phyloP scores from a whole-genome alignment of 2,329 filamentous ascomycete species.

The Ascochyta clinopodiicola region DNA sequence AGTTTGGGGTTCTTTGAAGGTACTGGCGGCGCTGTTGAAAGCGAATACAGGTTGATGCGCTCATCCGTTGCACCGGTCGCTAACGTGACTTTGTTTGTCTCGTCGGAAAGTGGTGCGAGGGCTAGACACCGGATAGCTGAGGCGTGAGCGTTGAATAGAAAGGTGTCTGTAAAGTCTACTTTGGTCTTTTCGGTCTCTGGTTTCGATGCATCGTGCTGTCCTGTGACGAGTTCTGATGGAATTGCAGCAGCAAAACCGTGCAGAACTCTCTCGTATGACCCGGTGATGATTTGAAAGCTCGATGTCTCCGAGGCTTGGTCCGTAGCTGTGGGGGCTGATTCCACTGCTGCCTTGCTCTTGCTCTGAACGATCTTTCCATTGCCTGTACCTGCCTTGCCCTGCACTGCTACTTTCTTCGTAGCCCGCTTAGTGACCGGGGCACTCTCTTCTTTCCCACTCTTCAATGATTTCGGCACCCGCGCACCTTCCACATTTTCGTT shows the following conservation, averaged over 20 bases:
- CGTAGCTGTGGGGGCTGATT: slow-evolving; percentile 11
- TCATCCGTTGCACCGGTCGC: slow-evolving; percentile 94
- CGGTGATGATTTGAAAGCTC: slow-evolving; percentile 85
- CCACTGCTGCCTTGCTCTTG: slow-evolving; percentile 27
- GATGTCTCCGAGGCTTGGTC: slow-evolving; percentile 20
- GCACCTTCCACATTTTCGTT: slow-evolving; percentile 33
- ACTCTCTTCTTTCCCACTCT: slow-evolving; percentile 35
- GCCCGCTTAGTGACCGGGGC: slow-evolving; percentile 28
- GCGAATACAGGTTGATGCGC: slow-evolving; percentile 90
- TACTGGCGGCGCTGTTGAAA: slow-evolving; percentile 67
- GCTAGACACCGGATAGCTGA: slow-evolving; percentile 90
- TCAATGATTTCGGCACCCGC: slow-evolving; percentile 29
- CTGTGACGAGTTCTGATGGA: slow-evolving; percentile 46
- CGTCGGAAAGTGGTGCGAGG: slow-evolving; percentile 72
- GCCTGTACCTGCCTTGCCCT: slow-evolving; percentile 19
- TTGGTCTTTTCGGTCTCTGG: slow-evolving; percentile 33
- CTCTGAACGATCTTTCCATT: slow-evolving; percentile 11
- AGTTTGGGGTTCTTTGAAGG: slow-evolving; percentile 66
- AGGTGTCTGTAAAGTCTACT: slow-evolving; percentile 84
- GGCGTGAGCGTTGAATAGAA: slow-evolving; percentile 92
- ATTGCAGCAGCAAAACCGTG: slow-evolving; percentile 88
- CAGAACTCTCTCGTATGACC: slow-evolving; percentile 91
- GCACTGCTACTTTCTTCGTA: slow-evolving; percentile 21
- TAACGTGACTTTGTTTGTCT: slow-evolving; percentile 82
- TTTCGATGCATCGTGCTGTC: slow-evolving; percentile 26